phyloP scores from a whole-genome alignment of 441 rosid genomes.

The Gossypium trilobum region DNA sequence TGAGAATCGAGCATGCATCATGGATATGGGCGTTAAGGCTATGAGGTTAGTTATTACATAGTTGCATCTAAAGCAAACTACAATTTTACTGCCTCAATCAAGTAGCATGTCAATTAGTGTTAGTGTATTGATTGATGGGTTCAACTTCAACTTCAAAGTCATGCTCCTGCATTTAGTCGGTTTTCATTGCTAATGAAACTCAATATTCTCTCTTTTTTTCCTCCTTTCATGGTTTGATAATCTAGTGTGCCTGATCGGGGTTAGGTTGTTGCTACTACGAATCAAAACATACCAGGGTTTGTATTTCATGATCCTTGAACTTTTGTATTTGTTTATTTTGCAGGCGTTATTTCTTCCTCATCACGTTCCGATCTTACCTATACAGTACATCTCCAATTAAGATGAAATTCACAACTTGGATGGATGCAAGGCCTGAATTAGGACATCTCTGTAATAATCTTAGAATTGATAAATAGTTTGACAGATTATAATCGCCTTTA shows the following conservation, averaged over 20 bases:
- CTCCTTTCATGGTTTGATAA: not conserved
- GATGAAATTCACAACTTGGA: constrained; percentile 65
- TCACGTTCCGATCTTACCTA: constrained; percentile 83
- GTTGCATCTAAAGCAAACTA: not conserved
- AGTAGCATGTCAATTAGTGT: not conserved
- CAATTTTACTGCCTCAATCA: not conserved
- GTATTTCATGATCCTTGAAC: not conserved
- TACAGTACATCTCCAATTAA: constrained; percentile 52
- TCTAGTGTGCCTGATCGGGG: not conserved
- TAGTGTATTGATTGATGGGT: not conserved
- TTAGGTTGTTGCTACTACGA: not conserved
- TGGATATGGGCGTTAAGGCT: constrained; percentile 86
- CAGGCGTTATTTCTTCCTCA: constrained; percentile 91
- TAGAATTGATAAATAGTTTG: constrained; percentile 58
- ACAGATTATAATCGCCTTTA: constrained; percentile 1
- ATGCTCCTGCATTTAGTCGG: not conserved
- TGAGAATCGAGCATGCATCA: constrained; percentile 52
- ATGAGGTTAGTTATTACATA: constrained; percentile 50
- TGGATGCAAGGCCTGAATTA: constrained; percentile 84
- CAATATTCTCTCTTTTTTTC: not conserved
- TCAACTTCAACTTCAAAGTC: not conserved
- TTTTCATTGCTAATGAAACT: not conserved
- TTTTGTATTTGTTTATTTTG: not conserved
- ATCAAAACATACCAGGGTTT: not conserved
- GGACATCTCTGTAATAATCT: constrained; percentile 85